phyloP scores from a whole-genome alignment of 1,284 basidiomycete species.

The Termitomyces sp. region DNA sequence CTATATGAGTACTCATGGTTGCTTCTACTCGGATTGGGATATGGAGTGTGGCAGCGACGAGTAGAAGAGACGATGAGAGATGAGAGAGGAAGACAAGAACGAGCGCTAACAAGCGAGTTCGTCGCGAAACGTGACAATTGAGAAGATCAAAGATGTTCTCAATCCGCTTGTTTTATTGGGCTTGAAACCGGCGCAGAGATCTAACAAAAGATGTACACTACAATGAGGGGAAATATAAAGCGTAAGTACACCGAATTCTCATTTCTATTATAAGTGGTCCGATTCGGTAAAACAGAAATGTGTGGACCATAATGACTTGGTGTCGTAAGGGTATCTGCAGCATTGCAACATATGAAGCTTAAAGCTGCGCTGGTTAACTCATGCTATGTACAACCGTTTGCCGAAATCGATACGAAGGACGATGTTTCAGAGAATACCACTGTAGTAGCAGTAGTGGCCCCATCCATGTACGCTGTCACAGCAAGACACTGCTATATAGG shows the following conservation, averaged over 20 bases:
- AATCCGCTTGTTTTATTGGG: constrained; percentile 7
- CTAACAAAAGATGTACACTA: background rate
- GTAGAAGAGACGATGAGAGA: constrained; percentile 10
- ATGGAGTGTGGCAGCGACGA: background rate
- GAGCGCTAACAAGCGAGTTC: constrained; percentile 12
- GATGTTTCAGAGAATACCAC: background rate
- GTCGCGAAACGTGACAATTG: constrained; percentile 18
- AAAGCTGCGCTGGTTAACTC: background rate
- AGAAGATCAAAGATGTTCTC: constrained; percentile 5
- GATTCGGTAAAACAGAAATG: background rate
- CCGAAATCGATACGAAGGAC: background rate
- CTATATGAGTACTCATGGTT: constrained; percentile 42
- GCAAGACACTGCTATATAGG: background rate
- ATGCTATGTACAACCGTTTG: background rate
- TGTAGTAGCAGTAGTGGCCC: background rate
- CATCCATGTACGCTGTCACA: background rate
- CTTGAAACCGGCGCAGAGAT: background rate
- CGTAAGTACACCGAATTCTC: background rate
- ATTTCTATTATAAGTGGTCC: background rate
- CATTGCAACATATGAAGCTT: background rate
- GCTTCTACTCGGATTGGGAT: constrained; percentile 11
- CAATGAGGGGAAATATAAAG: background rate
- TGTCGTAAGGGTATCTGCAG: background rate
- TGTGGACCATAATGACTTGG: background rate
- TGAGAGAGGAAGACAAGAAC: constrained; percentile 7